These are phyloP conservation scores for Ophiostoma ulmi DNA, from an alignment of 2,329 filamentous ascomycete species.

Conservation along the genomic window DNA sequence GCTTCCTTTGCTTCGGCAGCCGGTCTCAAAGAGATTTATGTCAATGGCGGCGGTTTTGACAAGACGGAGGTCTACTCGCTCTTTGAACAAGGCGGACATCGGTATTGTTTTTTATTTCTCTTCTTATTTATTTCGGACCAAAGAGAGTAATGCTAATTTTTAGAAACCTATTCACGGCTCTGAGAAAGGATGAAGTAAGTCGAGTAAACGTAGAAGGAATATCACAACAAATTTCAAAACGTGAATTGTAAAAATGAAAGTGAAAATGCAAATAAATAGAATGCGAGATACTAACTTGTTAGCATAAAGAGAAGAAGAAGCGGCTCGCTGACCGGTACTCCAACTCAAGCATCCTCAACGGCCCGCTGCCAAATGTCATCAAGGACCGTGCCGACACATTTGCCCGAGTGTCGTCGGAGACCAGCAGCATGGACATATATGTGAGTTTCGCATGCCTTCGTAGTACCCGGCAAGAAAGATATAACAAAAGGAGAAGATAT, in stretches of 20 bases:
- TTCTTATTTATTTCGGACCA: background rate
- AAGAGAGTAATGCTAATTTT: background rate
- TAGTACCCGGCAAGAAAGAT: background rate
- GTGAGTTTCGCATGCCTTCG: background rate
- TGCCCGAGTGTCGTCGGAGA: constrained; percentile 10
- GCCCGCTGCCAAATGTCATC: constrained; percentile 9
- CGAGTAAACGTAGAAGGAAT: background rate
- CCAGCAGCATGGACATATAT: constrained; percentile 16
- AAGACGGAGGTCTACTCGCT: constrained; percentile 23
- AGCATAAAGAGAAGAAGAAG: constrained; percentile 12
- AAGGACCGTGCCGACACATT: constrained; percentile 23
- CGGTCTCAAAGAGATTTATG: constrained; percentile 19
- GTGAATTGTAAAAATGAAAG: background rate
- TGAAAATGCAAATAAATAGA: background rate
- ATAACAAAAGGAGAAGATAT: too few relatives aligned
- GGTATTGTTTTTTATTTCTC: background rate
- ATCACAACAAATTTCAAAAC: background rate
- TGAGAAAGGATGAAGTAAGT: constrained; percentile 30
- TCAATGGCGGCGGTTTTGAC: constrained; percentile 15
- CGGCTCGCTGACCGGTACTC: constrained; percentile 20
- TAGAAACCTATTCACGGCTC: constrained; percentile 9
- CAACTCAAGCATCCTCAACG: constrained; percentile 19
- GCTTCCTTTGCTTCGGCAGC: constrained; percentile 19
- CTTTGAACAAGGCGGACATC: constrained; percentile 28
- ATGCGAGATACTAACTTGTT: background rate